These are phyloP conservation scores for Alternaria sp. DNA, from an alignment of 2,329 filamentous ascomycete species.

Conservation along the genomic window DNA sequence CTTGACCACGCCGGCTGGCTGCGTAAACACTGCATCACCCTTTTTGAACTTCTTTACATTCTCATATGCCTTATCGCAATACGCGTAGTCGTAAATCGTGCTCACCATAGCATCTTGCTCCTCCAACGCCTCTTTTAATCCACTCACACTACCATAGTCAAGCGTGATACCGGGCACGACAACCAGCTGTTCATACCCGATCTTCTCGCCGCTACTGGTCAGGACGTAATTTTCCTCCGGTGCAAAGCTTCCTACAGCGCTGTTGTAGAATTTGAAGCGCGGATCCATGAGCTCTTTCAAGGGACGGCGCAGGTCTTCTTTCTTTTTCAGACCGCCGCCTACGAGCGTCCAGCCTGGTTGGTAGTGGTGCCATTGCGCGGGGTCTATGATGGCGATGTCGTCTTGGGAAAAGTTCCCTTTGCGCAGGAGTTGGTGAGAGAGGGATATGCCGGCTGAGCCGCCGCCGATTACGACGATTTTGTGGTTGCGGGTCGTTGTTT, in stretches of 20 bases:
- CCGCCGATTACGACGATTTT: conserved; percentile 71
- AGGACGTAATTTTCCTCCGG: conserved; percentile 61
- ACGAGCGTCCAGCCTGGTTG: conserved; percentile 75
- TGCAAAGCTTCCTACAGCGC: conserved; percentile 57
- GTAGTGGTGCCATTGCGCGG: conserved; percentile 68
- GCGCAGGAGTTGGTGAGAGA: conserved; percentile 71
- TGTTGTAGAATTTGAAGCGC: conserved; percentile 67
- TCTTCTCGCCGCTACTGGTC: conserved; percentile 41
- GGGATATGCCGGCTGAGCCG: conserved; percentile 68
- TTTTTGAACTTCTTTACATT: conserved; percentile 41
- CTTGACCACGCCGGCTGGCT: conserved; percentile 49
- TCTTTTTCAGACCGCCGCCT: conserved; percentile 68
- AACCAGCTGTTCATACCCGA: conserved; percentile 69
- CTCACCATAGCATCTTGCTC: conserved; percentile 44
- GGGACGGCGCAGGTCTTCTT: conserved; percentile 62
- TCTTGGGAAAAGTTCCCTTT: conserved; percentile 62
- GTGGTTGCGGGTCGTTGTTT: conserved; percentile 56
- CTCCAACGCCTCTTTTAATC: conserved; percentile 45
- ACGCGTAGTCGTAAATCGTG: conserved; percentile 48
- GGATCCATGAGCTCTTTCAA: conserved; percentile 61
- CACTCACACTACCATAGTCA: conserved; percentile 39
- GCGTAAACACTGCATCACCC: conserved; percentile 48
- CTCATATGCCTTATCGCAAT: conserved; percentile 46
- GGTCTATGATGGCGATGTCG: conserved; percentile 71
- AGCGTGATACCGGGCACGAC: conserved; percentile 59